Base-by-base conservation (phyloP, 2,329 filamentous ascomycete species). In the Pleurostoma richardsiae region DNA sequence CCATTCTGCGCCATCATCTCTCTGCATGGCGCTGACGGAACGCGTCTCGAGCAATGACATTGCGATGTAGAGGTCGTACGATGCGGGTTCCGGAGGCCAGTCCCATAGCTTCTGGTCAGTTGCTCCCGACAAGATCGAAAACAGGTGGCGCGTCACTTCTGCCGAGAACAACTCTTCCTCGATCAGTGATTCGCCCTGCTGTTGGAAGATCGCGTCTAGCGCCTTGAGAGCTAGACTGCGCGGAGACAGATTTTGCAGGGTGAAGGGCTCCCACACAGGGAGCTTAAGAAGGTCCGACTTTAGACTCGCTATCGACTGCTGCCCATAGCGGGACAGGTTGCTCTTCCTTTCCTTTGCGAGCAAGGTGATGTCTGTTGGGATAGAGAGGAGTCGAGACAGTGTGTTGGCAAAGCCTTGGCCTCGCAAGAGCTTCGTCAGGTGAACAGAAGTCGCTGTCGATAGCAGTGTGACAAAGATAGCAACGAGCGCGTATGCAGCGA, bases 241-340 rank as follows among this genome's bases (percentile, higher is more conserved):
- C 5, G 85, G 82, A 1, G 86, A 83, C 5, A 90, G 54, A 3
- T 61, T 59, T 4, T 64, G 56, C 5, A 77, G 77, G 39, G 64
- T 63, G 8, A 69, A 63, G 1, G 76, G 72, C 40, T 77, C 73
- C 86, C 86, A 92, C 2, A 86, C 64, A 0, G 73, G 61, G 33
- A 81, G 69, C 28, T 73, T 66, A 42, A 75, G 61, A 4, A 89
- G 57, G 4, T 69, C 64, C 2, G 66, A 62, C 48, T 82, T 80
- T 39, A 89, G 71, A 0, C 73, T 69, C 6, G 65, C 54, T 6
- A 91, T 59, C 0, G 79, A 72, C 11, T 67, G 70, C 55, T 83
- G 82, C 8, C 77, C 79, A 30, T 80, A 73, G 57, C 77, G 85
- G 1, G 88, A 85, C 59, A 91, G 73, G 53, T 90, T 90, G 48